Percentiles rank a stretch among this genome's conserved stretches.
Evolutionary conservation across 2,329 filamentous ascomycete species (phyloP).

Genomic region (Stagonosporopsis rhizophila): DNA sequence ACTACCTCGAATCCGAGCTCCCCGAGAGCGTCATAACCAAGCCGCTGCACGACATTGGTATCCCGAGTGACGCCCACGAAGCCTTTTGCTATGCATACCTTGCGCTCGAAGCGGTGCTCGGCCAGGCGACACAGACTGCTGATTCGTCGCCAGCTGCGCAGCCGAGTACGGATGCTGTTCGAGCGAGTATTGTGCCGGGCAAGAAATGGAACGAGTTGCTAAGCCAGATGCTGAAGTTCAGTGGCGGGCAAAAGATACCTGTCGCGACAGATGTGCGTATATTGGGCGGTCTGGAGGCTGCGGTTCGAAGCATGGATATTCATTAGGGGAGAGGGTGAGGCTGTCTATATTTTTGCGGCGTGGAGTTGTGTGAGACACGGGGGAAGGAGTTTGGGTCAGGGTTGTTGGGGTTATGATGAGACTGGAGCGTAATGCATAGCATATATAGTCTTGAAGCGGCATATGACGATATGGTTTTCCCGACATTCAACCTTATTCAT

Average conservation of each 20-base stretch:
- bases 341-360: background rate
- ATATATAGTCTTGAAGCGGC: no score
- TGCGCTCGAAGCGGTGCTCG: constrained; percentile 61
- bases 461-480: no score
- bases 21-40: constrained; percentile 57
- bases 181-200: constrained; percentile 22
- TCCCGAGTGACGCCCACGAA: constrained; percentile 66
- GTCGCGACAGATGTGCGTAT: constrained; percentile 15
- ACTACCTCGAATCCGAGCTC: constrained; percentile 59
- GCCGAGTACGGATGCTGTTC: constrained; percentile 4
- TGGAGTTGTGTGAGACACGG: background rate
- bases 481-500: no score
- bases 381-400: background rate
- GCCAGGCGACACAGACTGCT: constrained; percentile 3
- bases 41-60: constrained; percentile 65
- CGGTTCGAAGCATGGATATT: background rate
- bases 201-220: constrained; percentile 23
- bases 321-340: background rate
- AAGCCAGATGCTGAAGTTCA: constrained; percentile 21
- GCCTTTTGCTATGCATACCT: constrained; percentile 67
- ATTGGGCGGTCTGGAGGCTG: constrained; percentile 7
- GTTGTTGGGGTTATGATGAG: background rate
- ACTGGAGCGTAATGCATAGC: no score
- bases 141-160: background rate
- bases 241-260: constrained; percentile 16